A percentile compares a stretch with the other conserved stretches of the same genome.
Conservation (phyloP, 176 grass and related monocot genomes). For the Oryza coarctata region DNA sequence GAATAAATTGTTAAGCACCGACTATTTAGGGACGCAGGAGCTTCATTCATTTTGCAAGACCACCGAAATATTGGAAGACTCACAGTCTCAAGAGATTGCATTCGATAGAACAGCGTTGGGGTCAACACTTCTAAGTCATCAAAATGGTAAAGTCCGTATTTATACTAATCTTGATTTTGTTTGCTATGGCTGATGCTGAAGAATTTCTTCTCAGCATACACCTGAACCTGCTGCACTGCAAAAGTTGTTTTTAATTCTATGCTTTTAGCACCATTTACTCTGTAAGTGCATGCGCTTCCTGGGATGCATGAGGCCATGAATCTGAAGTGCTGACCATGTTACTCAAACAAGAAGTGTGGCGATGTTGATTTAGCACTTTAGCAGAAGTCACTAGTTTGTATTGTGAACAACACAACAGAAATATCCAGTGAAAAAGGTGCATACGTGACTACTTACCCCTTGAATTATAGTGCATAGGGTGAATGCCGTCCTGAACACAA, state of each 20-base stretch:
- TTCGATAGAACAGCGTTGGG: slow-evolving; percentile 34
- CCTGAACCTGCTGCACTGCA: neutral
- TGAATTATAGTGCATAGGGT: neutral
- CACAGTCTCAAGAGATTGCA: slow-evolving; percentile 25
- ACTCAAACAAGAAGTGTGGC: neutral
- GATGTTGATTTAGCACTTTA: neutral
- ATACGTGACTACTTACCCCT: neutral
- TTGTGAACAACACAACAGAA: neutral
- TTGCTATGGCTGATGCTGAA: neutral
- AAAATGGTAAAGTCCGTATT: slow-evolving; percentile 49
- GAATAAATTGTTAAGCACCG: slow-evolving; percentile 67
- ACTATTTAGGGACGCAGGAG: slow-evolving; percentile 56
- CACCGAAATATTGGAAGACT: slow-evolving; percentile 47
- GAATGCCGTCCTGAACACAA: neutral
- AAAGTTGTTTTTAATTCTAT: neutral
- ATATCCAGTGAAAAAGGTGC: neutral
- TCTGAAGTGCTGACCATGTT: neutral
- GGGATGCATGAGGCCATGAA: neutral
- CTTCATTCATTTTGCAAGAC: slow-evolving; percentile 45
- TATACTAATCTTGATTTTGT: slow-evolving; percentile 14
- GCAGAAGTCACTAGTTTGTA: neutral
- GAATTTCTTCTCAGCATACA: slow-evolving; percentile 16
- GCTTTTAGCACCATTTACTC: neutral
- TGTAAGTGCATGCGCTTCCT: neutral
- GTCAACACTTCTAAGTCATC: slow-evolving; percentile 33